Evolutionary conservation across 495 filamentous ascomycete genomes (phyloP).

Genomic region (Ascobolus immersus): DNA sequence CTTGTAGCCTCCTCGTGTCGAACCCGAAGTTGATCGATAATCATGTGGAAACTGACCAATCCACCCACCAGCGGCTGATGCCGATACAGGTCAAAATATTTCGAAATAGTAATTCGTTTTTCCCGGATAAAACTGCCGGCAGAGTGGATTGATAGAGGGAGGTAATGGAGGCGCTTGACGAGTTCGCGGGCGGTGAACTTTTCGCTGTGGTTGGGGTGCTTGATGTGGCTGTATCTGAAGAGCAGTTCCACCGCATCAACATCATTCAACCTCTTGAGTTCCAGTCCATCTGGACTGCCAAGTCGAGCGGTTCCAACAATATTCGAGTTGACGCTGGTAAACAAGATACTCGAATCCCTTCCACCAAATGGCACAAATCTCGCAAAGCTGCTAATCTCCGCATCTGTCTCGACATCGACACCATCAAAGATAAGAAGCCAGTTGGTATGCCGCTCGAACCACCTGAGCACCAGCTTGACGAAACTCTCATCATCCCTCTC

Average conservation of each 20-base stretch:
- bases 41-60: conserved; percentile 37
- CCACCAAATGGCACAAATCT: conserved; percentile 44
- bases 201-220: conserved; percentile 29
- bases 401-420: conserved; percentile 35
- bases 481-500: conserved; percentile 21
- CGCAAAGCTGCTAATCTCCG: conserved; percentile 30
- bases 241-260: conserved; percentile 34
- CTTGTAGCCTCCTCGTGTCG: conserved; percentile 33
- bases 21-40: conserved; percentile 43
- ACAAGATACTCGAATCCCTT: conserved; percentile 40
- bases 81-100: conserved; percentile 42
- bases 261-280: conserved; percentile 19
- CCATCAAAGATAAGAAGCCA: conserved; percentile 64
- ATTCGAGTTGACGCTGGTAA: conserved; percentile 56
- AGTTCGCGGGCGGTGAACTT: conserved; percentile 34
- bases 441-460: conserved; percentile 41
- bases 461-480: conserved; percentile 34
- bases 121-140: conserved; percentile 49
- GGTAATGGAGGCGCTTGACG: conserved; percentile 40
- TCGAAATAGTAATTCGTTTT: conserved; percentile 41
- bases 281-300: conserved; percentile 22
- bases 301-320: conserved; percentile 37
- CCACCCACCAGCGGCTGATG: conserved; percentile 40
- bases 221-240: conserved; percentile 29
- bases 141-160: conserved; percentile 57